Evolutionary conservation across 306 rosid genomes (phyloP).

Genomic region (Pachyrhizus erosus): DNA sequence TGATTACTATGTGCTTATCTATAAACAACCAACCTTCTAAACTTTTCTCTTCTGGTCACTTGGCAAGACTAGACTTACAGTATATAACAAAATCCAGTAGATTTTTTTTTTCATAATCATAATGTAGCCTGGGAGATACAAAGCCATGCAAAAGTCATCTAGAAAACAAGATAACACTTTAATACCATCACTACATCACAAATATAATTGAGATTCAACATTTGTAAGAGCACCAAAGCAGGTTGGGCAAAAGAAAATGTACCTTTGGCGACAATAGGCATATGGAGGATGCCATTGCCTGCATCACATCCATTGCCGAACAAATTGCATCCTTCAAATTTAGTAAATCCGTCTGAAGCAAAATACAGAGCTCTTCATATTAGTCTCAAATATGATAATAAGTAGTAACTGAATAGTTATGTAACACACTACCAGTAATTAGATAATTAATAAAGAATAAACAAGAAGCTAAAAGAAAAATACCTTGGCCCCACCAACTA

Average conservation of each 20-base stretch:
- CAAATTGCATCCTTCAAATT: constrained; percentile 84
- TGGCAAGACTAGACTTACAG: constrained; percentile 21
- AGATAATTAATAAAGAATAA: background rate
- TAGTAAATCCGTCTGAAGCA: constrained; percentile 73
- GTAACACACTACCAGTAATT: constrained; percentile 2
- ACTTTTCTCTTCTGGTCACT: background rate
- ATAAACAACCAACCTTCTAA: background rate
- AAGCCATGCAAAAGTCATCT: background rate
- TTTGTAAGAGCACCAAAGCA: background rate
- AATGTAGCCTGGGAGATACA: background rate
- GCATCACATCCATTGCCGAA: constrained; percentile 96
- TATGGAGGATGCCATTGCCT: constrained; percentile 88
- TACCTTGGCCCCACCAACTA: constrained; percentile 90
- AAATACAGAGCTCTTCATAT: constrained; percentile 34
- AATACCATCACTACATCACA: background rate
- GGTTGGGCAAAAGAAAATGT: constrained; percentile 16
- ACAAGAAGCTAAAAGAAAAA: constrained; percentile 37
- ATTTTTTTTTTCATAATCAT: background rate
- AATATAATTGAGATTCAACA: constrained; percentile 24
- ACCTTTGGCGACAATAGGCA: constrained; percentile 78
- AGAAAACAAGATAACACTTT: background rate
- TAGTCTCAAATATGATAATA: constrained; percentile 7
- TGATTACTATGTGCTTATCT: background rate
- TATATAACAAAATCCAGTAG: constrained; percentile 4
- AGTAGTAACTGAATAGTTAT: constrained; percentile 1